Conservation (phyloP, 208 protist genomes). For the Spongospora subterranea region DNA sequence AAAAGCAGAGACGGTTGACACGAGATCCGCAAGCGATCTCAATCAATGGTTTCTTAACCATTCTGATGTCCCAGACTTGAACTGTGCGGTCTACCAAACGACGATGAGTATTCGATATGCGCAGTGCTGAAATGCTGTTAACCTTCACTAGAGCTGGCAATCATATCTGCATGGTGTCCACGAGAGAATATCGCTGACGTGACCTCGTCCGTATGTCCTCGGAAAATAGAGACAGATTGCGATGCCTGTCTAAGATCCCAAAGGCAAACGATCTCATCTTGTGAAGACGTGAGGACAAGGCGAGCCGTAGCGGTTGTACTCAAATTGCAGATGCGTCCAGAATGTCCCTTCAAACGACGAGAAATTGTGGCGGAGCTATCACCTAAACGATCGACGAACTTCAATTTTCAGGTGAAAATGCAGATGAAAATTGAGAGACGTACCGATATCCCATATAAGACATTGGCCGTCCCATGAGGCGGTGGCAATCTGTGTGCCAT, state of each 20-base stretch:
- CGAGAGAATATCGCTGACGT: constrained; percentile 4
- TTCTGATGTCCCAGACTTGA: not conserved
- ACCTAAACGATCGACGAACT: not conserved
- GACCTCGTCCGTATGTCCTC: constrained; percentile 8
- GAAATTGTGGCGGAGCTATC: not conserved
- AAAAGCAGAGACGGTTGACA: constrained; percentile 1
- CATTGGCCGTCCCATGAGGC: constrained; percentile 37
- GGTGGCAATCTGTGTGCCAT: constrained; percentile 12
- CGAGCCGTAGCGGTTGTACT: not conserved
- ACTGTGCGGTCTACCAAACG: not conserved
- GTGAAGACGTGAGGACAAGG: not conserved
- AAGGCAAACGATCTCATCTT: constrained; percentile 26
- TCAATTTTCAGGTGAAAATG: not conserved
- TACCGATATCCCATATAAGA: constrained; percentile 12
- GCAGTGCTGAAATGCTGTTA: not conserved
- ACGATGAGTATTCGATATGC: not conserved
- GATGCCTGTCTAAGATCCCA: constrained; percentile 28
- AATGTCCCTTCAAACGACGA: constrained; percentile 7
- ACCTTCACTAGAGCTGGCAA: constrained; percentile 38
- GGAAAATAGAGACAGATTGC: not conserved
- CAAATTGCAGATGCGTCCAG: constrained; percentile 21
- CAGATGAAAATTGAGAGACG: not conserved
- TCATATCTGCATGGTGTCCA: not conserved
- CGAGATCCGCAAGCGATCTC: constrained; percentile 22
- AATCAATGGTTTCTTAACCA: constrained; percentile 32